phyloP scores from a whole-genome alignment of 805 yeast species.

The Schizosaccharomyces lindneri region DNA sequence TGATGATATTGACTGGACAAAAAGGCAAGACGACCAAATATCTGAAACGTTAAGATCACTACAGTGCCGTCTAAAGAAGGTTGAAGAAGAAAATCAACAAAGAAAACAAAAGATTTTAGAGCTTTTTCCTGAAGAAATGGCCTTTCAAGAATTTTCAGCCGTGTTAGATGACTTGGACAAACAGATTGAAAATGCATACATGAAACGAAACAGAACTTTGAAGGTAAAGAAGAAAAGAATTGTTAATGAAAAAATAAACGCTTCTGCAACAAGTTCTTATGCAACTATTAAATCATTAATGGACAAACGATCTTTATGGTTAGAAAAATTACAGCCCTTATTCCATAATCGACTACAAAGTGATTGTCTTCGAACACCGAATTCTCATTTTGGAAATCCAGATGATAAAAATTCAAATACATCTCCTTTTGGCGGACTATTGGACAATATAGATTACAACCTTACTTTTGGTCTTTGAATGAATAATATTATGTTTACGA shows the following conservation, averaged over 20 bases:
- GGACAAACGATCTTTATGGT: neutral
- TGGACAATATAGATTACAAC: too few species aligned
- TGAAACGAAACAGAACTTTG: conserved; percentile 55
- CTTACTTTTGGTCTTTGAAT: too few species aligned
- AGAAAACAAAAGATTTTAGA: conserved; percentile 46
- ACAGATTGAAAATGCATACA: conserved; percentile 85
- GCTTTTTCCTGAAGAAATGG: conserved; percentile 60
- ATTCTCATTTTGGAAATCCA: neutral
- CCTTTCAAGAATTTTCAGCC: conserved; percentile 81
- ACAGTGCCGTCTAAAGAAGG: conserved; percentile 40
- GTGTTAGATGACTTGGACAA: conserved; percentile 84
- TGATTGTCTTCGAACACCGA: neutral
- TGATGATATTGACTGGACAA: conserved; percentile 17
- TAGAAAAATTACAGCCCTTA: neutral
- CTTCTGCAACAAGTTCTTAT: neutral
- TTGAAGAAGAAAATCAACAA: conserved; percentile 36
- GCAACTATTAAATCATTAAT: neutral
- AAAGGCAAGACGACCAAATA: conserved; percentile 82
- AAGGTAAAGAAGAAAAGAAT: conserved; percentile 31
- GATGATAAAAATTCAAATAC: neutral
- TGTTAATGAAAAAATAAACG: neutral
- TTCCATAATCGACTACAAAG: neutral
- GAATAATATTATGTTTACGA: too few species aligned
- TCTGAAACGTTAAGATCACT: conserved; percentile 56
- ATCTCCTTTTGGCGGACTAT: too few species aligned